phyloP scores from a whole-genome alignment of 2,329 filamentous ascomycete species.

The Verticillium klebahnii region DNA sequence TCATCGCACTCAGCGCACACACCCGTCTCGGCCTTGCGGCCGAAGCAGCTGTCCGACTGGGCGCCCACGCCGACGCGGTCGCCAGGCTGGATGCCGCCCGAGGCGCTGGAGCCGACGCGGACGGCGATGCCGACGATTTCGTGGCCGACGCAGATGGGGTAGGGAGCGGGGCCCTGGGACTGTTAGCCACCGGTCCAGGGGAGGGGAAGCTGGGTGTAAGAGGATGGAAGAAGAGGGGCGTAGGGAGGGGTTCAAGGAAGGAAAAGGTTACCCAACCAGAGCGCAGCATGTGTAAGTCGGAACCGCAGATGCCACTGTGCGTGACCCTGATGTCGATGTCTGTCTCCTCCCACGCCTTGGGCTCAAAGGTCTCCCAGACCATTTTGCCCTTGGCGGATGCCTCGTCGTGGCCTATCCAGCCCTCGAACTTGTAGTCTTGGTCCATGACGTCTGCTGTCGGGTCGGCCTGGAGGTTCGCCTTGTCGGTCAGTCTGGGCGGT shows the following conservation, averaged over 20 bases:
- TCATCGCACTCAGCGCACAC: constrained; percentile 34
- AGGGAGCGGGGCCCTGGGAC: constrained; percentile 9
- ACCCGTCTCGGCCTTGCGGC: constrained; percentile 8
- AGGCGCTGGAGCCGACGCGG: constrained; percentile 37
- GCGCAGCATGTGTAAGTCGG: constrained; percentile 54
- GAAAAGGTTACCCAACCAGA: constrained; percentile 44
- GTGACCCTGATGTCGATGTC: constrained; percentile 62
- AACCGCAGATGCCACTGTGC: constrained; percentile 63
- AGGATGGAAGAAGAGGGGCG: background rate
- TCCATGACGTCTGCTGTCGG: constrained; percentile 17
- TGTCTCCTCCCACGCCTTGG: constrained; percentile 60
- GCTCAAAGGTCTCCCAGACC: constrained; percentile 52
- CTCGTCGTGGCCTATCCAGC: constrained; percentile 41
- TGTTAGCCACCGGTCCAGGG: background rate
- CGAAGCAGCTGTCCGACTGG: constrained; percentile 49
- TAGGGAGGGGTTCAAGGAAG: background rate
- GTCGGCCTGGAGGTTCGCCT: background rate
- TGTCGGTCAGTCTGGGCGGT: background rate
- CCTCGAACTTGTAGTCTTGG: constrained; percentile 43
- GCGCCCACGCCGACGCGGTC: constrained; percentile 57
- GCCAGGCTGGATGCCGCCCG: constrained; percentile 42
- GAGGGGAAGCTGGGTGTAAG: background rate
- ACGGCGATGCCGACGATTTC: constrained; percentile 44
- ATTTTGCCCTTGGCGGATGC: constrained; percentile 44
- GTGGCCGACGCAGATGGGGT: constrained; percentile 14